Conservation (phyloP, 345 rosid species). For the Eutrema yunnanense region DNA sequence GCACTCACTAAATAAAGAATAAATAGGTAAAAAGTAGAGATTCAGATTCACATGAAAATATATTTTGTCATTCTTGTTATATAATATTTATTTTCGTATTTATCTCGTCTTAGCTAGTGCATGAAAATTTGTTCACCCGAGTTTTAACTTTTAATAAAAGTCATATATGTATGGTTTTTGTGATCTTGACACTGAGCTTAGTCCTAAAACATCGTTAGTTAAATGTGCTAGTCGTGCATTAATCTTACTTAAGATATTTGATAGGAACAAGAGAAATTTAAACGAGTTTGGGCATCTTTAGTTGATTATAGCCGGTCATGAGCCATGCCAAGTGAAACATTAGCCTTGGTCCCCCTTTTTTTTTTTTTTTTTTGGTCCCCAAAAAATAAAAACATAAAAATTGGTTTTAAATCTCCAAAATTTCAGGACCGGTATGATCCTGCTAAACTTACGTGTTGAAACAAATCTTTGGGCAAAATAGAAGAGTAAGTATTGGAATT, state of each 20-base stretch:
- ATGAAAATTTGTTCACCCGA: background rate
- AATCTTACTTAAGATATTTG: background rate
- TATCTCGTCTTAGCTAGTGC: background rate
- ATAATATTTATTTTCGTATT: background rate
- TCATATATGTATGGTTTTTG: background rate
- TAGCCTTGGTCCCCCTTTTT: no score
- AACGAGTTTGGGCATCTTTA: background rate
- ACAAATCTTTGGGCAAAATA: background rate
- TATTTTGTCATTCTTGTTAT: background rate
- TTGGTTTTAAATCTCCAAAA: no score
- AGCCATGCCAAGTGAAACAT: no score
- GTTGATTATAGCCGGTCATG: no score
- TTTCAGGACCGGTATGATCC: no score
- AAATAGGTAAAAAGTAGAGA: constrained; percentile 10
- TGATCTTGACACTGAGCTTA: background rate
- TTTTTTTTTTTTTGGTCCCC: no score
- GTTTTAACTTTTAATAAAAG: background rate
- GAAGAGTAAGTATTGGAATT: background rate
- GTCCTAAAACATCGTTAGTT: background rate
- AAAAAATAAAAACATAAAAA: no score
- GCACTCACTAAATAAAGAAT: constrained; percentile 25
- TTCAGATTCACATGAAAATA: constrained; percentile 11
- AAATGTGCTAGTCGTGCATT: background rate
- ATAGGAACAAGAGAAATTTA: background rate
- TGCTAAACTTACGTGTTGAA: background rate